phyloP scores from a whole-genome alignment of 768 basidiomycete genomes.

The Tephrocybe rancida region DNA sequence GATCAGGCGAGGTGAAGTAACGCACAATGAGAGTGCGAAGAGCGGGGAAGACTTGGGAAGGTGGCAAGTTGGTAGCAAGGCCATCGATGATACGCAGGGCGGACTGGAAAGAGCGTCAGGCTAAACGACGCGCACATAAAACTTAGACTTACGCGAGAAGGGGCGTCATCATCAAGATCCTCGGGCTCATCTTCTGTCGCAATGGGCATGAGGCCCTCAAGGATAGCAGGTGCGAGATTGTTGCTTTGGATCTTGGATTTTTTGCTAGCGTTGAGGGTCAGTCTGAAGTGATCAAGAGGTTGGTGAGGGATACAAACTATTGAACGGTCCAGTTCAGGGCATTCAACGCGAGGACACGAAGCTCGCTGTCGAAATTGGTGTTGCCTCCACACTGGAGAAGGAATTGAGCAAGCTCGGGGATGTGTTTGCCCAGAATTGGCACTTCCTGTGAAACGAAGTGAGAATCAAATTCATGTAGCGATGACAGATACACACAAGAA shows the following conservation, averaged over 20 bases:
- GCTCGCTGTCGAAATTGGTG: slow-evolving; percentile 69
- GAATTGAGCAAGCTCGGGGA: slow-evolving; percentile 86
- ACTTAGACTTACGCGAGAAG: slow-evolving; percentile 76
- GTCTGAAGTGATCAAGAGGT: not conserved
- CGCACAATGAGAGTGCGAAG: slow-evolving; percentile 81
- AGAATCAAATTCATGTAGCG: slow-evolving; percentile 2
- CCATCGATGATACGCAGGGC: slow-evolving; percentile 94
- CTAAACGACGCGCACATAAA: not conserved
- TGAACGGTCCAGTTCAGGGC: slow-evolving; percentile 96
- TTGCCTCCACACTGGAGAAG: slow-evolving; percentile 85
- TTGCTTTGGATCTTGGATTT: slow-evolving; percentile 92
- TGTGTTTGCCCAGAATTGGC: slow-evolving; percentile 88
- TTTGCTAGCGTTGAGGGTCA: slow-evolving; percentile 63
- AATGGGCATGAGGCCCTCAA: slow-evolving; percentile 92
- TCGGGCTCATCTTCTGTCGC: slow-evolving; percentile 93
- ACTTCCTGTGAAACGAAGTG: slow-evolving; percentile 64
- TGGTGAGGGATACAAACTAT: slow-evolving; percentile 60
- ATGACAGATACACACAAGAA: slow-evolving; percentile 59
- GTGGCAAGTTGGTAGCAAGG: slow-evolving; percentile 90
- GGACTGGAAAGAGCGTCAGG: slow-evolving; percentile 50
- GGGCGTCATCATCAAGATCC: slow-evolving; percentile 91
- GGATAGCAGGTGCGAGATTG: slow-evolving; percentile 80
- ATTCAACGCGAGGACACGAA: slow-evolving; percentile 90
- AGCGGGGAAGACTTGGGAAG: slow-evolving; percentile 93
- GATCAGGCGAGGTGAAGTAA: slow-evolving; percentile 82